Evolutionary conservation across 2,329 filamentous ascomycete species (phyloP).

Genomic region (Epichloe baconii): DNA sequence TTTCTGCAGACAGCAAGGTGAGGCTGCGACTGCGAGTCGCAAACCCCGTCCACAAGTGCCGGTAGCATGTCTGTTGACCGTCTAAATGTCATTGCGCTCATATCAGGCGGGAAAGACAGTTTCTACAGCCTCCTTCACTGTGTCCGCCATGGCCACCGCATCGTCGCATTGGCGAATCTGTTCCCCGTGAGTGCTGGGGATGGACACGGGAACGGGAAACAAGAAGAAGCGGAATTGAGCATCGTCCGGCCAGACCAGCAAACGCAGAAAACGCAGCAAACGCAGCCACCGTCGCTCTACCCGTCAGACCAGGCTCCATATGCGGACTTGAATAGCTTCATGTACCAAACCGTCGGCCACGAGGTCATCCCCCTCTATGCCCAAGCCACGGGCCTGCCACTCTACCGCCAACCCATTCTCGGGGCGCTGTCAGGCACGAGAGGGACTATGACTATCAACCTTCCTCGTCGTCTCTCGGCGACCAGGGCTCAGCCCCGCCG

Average conservation of each 20-base stretch:
- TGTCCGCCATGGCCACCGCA: conserved; percentile 66
- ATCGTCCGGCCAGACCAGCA: conserved; percentile 9
- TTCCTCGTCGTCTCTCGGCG: background rate
- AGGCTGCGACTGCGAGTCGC: background rate
- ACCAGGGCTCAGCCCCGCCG: conserved; percentile 7
- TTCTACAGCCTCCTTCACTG: conserved; percentile 90
- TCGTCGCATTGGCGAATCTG: conserved; percentile 84
- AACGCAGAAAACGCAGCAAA: conserved; percentile 4
- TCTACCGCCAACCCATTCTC: conserved; percentile 67
- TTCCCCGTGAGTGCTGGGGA: conserved; percentile 31
- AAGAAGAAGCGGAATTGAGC: conserved; percentile 1
- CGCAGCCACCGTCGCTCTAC: background rate
- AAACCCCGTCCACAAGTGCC: background rate
- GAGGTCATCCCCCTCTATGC: conserved; percentile 75
- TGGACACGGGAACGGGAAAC: background rate
- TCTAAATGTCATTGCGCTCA: conserved; percentile 74
- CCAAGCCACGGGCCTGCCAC: conserved; percentile 61
- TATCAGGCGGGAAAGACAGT: conserved; percentile 96
- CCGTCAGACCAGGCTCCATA: conserved; percentile 10
- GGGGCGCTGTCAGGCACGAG: conserved; percentile 59
- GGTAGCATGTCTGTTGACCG: conserved; percentile 27
- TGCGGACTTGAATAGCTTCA: conserved; percentile 80
- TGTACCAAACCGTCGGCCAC: conserved; percentile 98
- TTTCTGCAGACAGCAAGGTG: background rate
- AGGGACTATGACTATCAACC: conserved; percentile 48